Percentiles rank a stretch among this genome's conserved stretches.
phyloP scores from a whole-genome alignment of 164 flowering plant genomes.

The Magnolia kwangsiensis region DNA sequence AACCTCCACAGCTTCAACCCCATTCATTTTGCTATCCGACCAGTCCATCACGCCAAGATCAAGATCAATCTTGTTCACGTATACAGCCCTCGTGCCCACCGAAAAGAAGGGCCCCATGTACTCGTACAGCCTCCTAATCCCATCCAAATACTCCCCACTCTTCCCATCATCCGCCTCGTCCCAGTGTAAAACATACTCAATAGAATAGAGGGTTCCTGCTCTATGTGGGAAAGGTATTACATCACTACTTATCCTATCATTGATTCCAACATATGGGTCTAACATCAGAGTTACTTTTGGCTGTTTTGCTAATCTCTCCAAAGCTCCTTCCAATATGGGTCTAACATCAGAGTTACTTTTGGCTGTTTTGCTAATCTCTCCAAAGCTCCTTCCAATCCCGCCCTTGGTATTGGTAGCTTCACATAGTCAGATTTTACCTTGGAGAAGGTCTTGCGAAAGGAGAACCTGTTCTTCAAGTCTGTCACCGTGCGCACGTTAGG shows the following conservation, averaged over 20 bases:
- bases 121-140: conserved; percentile 6
- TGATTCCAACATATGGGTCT: conserved; percentile 26
- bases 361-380: background rate
- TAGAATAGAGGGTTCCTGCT: conserved; percentile 2
- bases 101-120: conserved; percentile 11
- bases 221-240: conserved; percentile 27
- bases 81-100: conserved; percentile 6
- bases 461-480: background rate
- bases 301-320: too few relatives aligned
- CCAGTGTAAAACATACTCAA: conserved; percentile 17
- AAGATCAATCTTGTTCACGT: conserved; percentile 13
- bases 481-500: background rate
- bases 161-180: background rate
- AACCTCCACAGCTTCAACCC: background rate
- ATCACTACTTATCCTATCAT: conserved; percentile 10
- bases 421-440: conserved; percentile 6
- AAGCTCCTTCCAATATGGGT: too few relatives aligned
- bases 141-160: background rate
- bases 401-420: conserved; percentile 8
- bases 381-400: conserved; percentile 5
- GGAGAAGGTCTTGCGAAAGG: conserved; percentile 1
- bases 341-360: too few relatives aligned
- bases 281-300: background rate
- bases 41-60: conserved; percentile 7
- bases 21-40: background rate